Evolutionary conservation across 2,329 filamentous ascomycete species (phyloP).

Genomic region (Exophiala sideris): DNA sequence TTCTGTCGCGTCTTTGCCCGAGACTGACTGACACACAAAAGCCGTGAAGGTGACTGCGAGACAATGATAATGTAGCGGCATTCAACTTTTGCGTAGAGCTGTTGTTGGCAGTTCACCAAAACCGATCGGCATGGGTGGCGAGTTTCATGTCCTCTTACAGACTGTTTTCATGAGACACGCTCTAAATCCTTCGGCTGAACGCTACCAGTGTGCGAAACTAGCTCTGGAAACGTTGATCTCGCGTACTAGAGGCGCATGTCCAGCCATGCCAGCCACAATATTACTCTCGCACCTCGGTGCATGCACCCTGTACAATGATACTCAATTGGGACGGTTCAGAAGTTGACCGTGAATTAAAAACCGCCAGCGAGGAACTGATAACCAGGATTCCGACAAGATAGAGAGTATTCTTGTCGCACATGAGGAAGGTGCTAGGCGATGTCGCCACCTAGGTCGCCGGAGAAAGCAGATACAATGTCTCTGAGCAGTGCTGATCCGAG

Average conservation of each 20-base stretch:
- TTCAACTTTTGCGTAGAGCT: slow-evolving; percentile 19
- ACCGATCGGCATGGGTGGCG: slow-evolving; percentile 16
- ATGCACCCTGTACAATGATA: slow-evolving; percentile 12
- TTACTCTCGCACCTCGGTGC: slow-evolving; percentile 5
- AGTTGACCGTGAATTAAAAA: slow-evolving; percentile 16
- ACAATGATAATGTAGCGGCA: slow-evolving; percentile 21
- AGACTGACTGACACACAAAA: slow-evolving; percentile 4
- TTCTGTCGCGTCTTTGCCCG: slow-evolving; percentile 15
- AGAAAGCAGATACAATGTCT: slow-evolving; percentile 11
- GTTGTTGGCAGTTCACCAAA: slow-evolving; percentile 14
- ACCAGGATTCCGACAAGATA: slow-evolving; percentile 15
- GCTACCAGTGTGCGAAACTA: slow-evolving; percentile 11
- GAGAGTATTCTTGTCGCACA: slow-evolving; percentile 13
- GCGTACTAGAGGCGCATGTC: slow-evolving; percentile 11
- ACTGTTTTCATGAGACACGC: slow-evolving; percentile 16
- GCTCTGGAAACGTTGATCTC: slow-evolving; percentile 18
- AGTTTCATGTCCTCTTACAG: slow-evolving; percentile 11
- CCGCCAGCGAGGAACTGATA: slow-evolving; percentile 11
- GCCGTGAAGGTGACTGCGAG: slow-evolving; percentile 11
- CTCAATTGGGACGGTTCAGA: slow-evolving; percentile 14
- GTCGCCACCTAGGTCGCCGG: slow-evolving; percentile 11
- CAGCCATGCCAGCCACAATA: slow-evolving; percentile 16
- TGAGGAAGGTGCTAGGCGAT: slow-evolving; percentile 9
- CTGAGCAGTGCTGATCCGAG: slow-evolving; percentile 17
- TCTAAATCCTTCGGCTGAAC: slow-evolving; percentile 11